Conservation (phyloP, 2,329 filamentous ascomycete genomes). For the Hypoxylon sp. region DNA sequence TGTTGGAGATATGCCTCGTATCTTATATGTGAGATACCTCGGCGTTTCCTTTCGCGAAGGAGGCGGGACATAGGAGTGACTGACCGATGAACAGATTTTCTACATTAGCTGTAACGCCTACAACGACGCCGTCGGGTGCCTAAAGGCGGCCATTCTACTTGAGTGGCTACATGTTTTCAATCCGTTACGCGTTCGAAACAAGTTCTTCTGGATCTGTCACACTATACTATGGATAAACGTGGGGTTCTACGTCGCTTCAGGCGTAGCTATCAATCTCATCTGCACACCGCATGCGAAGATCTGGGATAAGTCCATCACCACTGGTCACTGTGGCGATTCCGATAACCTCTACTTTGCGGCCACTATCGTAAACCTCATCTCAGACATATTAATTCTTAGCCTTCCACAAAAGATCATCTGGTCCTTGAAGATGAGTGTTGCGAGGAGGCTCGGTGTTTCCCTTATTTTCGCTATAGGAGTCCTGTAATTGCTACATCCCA, state of each 20-base stretch:
- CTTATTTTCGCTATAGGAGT: background rate
- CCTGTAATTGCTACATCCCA: background rate
- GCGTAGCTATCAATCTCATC: background rate
- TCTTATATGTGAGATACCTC: background rate
- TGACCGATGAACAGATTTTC: background rate
- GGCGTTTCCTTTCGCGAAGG: background rate
- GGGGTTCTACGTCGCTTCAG: background rate
- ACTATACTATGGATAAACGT: background rate
- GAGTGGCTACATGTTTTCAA: background rate
- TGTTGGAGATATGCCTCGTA: background rate
- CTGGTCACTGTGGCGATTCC: background rate
- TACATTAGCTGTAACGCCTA: background rate
- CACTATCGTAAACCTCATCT: background rate
- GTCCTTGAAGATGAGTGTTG: background rate
- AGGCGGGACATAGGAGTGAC: background rate
- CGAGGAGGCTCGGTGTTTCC: background rate
- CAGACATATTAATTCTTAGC: background rate
- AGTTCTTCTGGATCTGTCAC: background rate
- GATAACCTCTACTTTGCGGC: background rate
- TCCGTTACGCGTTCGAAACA: background rate
- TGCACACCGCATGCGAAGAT: constrained; percentile 3
- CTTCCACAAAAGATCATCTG: background rate
- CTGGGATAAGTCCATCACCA: background rate
- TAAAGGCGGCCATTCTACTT: background rate
- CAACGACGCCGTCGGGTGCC: background rate